Evolutionary conservation across 345 rosid species (phyloP).

Genomic region (Eucalyptus pauciflora): DNA sequence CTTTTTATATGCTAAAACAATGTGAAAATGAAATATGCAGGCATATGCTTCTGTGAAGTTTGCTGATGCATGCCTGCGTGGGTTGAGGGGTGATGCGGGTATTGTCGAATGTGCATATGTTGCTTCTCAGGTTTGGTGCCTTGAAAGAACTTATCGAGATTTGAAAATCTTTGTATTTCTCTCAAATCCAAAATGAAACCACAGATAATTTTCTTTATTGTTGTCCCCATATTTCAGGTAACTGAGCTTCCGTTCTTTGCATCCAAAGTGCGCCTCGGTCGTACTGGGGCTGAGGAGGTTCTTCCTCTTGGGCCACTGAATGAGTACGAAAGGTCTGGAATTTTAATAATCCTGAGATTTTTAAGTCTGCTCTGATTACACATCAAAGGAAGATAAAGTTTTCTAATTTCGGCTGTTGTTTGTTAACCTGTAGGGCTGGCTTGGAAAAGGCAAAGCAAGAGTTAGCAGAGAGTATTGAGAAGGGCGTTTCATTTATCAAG

Average conservation of each 20-base stretch:
- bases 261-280: conserved; percentile 73
- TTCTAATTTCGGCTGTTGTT: background rate
- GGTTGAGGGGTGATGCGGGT: conserved; percentile 76
- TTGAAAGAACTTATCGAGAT: background rate
- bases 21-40: conserved; percentile 16
- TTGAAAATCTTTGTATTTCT: background rate
- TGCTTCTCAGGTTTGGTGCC: conserved; percentile 51
- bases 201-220: background rate
- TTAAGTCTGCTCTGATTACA: background rate
- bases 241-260: conserved; percentile 97
- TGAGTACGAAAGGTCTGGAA: conserved; percentile 67
- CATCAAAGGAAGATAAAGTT: background rate
- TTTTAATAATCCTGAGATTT: background rate
- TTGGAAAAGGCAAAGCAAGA: conserved; percentile 91
- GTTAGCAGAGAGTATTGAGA: conserved; percentile 62
- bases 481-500: conserved; percentile 60
- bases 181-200: background rate
- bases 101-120: conserved; percentile 70
- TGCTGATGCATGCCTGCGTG: conserved; percentile 85
- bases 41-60: conserved; percentile 98
- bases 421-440: conserved; percentile 32
- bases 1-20: background rate
- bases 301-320: conserved; percentile 65
- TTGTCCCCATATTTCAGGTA: conserved; percentile 19
- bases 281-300: conserved; percentile 24